phyloP scores from a whole-genome alignment of 1,284 basidiomycete species.

The Microstroma glucosiphilum region DNA sequence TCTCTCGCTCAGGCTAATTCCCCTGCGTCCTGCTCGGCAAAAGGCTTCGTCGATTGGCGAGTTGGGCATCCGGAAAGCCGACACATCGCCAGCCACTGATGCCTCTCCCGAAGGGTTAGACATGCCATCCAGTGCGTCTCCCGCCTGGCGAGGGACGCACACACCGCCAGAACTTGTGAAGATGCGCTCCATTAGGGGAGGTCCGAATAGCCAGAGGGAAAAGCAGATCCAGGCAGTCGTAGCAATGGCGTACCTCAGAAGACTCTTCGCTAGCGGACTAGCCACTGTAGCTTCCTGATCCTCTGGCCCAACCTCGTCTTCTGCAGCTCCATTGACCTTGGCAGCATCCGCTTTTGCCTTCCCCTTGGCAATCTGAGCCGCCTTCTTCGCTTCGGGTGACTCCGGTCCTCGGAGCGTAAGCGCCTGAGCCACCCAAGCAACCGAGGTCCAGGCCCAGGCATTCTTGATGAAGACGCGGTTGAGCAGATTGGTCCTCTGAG shows the following conservation, averaged over 20 bases:
- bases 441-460: slow-evolving; percentile 78
- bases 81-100: slow-evolving; percentile 1
- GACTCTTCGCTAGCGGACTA: slow-evolving; percentile 13
- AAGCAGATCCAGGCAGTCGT: slow-evolving; percentile 63
- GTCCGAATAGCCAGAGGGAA: slow-evolving; percentile 87
- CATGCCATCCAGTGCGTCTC: neutral
- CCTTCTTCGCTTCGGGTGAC: slow-evolving; percentile 13
- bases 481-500: slow-evolving; percentile 71
- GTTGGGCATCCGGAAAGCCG: slow-evolving; percentile 3
- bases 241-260: slow-evolving; percentile 62
- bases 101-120: slow-evolving; percentile 1
- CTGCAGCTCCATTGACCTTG: neutral
- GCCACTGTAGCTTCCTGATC: neutral
- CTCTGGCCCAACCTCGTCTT: slow-evolving; percentile 6
- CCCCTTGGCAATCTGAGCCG: slow-evolving; percentile 12
- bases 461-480: slow-evolving; percentile 84
- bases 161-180: slow-evolving; percentile 70
- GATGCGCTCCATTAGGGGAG: slow-evolving; percentile 70
- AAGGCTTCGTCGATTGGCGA: slow-evolving; percentile 22
- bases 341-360: slow-evolving; percentile 1
- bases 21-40: slow-evolving; percentile 20
- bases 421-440: slow-evolving; percentile 21
- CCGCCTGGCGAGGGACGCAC: slow-evolving; percentile 57
- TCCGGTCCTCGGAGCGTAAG: slow-evolving; percentile 17
- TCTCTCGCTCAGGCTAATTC: neutral